phyloP scores from a whole-genome alignment of 2,329 filamentous ascomycete genomes.

The Mycogone perniciosa region DNA sequence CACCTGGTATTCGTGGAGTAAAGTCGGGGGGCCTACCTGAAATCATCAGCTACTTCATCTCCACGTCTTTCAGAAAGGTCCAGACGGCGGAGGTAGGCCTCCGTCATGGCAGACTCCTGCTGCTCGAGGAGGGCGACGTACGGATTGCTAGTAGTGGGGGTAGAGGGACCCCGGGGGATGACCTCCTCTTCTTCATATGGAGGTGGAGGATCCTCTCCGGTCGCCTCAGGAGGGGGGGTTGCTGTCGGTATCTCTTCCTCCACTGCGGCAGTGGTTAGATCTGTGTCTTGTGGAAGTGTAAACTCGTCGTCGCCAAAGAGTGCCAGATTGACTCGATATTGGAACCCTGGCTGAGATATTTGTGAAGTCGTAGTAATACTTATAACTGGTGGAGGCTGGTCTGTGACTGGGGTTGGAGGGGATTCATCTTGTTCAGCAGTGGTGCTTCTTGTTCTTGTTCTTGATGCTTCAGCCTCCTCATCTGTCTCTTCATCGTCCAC shows the following conservation, averaged over 20 bases:
- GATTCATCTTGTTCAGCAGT: not conserved
- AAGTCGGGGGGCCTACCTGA: constrained; percentile 22
- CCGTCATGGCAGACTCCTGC: constrained; percentile 25
- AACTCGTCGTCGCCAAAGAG: constrained; percentile 20
- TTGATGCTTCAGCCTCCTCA: constrained; percentile 9
- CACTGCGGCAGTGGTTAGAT: not conserved
- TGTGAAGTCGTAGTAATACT: not conserved
- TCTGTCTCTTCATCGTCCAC: constrained; percentile 24
- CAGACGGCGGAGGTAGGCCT: constrained; percentile 24
- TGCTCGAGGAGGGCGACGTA: constrained; percentile 26
- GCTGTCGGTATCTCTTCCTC: not conserved
- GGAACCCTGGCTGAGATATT: constrained; percentile 13
- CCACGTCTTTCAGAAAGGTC: constrained; percentile 17
- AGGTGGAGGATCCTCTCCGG: not conserved
- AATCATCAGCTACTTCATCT: constrained; percentile 24
- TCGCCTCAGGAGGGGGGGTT: not conserved
- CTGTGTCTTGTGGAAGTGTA: constrained; percentile 3
- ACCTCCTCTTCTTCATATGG: constrained; percentile 5
- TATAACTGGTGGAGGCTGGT: not conserved
- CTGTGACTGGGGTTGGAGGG: not conserved
- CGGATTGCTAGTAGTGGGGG: constrained; percentile 21
- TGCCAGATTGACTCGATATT: constrained; percentile 12
- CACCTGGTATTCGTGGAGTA: not conserved
- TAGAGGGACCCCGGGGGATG: constrained; percentile 9
- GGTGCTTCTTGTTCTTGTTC: not conserved